A percentile compares a stretch with the other conserved stretches of the same genome.
phyloP scores from a whole-genome alignment of 148 eudicot genomes.

The Camellia japonica region DNA sequence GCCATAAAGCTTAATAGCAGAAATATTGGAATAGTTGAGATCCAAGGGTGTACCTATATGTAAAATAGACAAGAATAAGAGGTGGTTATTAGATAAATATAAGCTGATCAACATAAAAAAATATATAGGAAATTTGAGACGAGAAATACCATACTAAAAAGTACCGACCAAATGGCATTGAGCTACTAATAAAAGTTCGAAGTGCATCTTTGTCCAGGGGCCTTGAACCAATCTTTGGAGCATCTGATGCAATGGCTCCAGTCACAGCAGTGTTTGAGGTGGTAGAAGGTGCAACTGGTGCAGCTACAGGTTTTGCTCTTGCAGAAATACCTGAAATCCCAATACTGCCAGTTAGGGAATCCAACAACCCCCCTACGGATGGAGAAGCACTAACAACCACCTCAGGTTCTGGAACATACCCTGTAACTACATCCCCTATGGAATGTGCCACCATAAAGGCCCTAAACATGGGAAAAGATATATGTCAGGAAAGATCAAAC shows the following conservation, averaged over 20 bases:
- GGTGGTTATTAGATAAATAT: conserved; percentile 1
- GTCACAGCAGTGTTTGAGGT: conserved; percentile 35
- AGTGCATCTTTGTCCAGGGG: conserved; percentile 74
- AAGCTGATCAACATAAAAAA: not conserved
- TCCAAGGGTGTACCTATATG: conserved; percentile 82
- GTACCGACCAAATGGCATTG: conserved; percentile 96
- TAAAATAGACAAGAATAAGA: conserved; percentile 14
- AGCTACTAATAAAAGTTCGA: conserved; percentile 66
- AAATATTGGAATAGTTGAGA: conserved; percentile 70
- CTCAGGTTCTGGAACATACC: conserved; percentile 76
- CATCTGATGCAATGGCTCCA: conserved; percentile 59
- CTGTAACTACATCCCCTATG: conserved; percentile 70
- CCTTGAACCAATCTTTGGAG: conserved; percentile 74
- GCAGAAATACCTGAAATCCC: conserved; percentile 85
- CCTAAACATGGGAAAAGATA: conserved; percentile 35
- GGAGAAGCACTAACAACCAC: conserved; percentile 64
- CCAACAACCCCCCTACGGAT: conserved; percentile 88
- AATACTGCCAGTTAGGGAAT: conserved; percentile 90
- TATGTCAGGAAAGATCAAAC: not conserved
- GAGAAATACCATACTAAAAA: conserved; percentile 32
- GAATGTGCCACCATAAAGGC: conserved; percentile 76
- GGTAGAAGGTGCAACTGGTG: conserved; percentile 68
- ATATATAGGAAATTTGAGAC: not conserved
- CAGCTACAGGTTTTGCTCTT: conserved; percentile 72
- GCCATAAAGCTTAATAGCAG: conserved; percentile 67